These are phyloP conservation scores for Tardiomyces depauwii DNA, from an alignment of 1,139 yeast species.

Conservation along the genomic window DNA sequence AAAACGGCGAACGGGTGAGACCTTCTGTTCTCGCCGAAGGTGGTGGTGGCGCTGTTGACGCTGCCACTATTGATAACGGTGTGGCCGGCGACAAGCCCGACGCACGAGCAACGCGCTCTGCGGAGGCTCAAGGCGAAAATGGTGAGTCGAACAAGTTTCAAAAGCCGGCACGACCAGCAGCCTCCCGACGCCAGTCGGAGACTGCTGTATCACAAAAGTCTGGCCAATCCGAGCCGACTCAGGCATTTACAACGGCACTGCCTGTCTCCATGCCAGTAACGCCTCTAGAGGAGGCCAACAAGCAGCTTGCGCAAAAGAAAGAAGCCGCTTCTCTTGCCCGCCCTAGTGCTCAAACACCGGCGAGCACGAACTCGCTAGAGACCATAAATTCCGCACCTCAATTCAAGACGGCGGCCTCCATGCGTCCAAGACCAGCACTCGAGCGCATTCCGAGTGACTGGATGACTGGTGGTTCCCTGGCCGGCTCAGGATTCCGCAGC, in stretches of 20 bases:
- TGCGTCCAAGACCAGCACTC: not conserved
- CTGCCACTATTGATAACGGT: too few relatives aligned
- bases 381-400: too few relatives aligned
- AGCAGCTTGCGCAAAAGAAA: not conserved
- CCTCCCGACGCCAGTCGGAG: not conserved
- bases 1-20: too few relatives aligned
- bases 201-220: not conserved
- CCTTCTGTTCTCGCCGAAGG: too few relatives aligned
- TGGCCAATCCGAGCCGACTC: not conserved
- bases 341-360: too few relatives aligned
- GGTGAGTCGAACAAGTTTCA: not conserved
- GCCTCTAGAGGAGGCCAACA: not conserved
- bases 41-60: not conserved
- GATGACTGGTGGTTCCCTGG: not conserved
- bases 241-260: not conserved
- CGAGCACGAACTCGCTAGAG: too few relatives aligned
- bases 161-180: not conserved
- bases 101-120: too few relatives aligned
- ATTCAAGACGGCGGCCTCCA: not conserved
- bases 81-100: too few relatives aligned
- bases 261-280: not conserved
- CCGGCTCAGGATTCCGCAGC: not conserved
- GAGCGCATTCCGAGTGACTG: not conserved
- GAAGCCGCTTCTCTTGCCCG: too few relatives aligned
- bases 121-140: too few relatives aligned